A percentile compares a stretch with the other conserved stretches of the same genome.
Conservation (phyloP, 345 rosid genomes). For the Aquilaria malaccensis region DNA sequence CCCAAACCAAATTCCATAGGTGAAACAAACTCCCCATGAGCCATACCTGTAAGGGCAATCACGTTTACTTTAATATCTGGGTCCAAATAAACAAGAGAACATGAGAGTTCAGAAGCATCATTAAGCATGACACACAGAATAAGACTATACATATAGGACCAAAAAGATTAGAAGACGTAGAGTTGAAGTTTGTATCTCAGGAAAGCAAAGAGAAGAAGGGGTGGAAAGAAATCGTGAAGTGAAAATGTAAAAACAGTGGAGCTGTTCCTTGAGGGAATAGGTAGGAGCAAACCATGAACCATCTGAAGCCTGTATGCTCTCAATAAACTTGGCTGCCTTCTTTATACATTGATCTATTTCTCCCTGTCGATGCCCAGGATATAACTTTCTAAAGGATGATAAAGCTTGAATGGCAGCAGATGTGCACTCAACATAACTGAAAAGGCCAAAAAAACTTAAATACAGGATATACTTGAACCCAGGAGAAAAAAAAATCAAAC, state of each 20-base stretch:
- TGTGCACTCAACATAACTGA: conserved; percentile 89
- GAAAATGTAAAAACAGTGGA: background rate
- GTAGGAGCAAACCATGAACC: conserved; percentile 83
- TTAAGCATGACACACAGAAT: background rate
- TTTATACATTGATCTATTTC: conserved; percentile 70
- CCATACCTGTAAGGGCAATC: conserved; percentile 57
- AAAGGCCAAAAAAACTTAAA: conserved; percentile 15
- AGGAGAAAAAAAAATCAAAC: background rate
- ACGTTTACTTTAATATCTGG: conserved; percentile 3
- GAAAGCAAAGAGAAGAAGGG: background rate
- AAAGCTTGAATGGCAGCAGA: conserved; percentile 92
- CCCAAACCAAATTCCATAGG: conserved; percentile 83
- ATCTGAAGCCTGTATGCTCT: conserved; percentile 64
- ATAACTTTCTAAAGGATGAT: conserved; percentile 50
- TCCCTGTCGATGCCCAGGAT: conserved; percentile 69
- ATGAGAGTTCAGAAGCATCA: background rate
- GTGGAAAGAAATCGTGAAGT: background rate
- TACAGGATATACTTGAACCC: conserved; percentile 10
- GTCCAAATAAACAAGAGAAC: conserved; percentile 3
- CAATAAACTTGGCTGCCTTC: conserved; percentile 59
- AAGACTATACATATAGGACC: background rate
- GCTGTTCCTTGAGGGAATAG: background rate
- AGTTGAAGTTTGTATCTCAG: background rate
- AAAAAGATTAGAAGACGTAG: background rate
- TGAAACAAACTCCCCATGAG: conserved; percentile 91